Evolutionary conservation across 2,329 filamentous ascomycete species (phyloP), one percentile per base, ranked within the genome.

Genomic region (Zasmidium angulare): DNA sequence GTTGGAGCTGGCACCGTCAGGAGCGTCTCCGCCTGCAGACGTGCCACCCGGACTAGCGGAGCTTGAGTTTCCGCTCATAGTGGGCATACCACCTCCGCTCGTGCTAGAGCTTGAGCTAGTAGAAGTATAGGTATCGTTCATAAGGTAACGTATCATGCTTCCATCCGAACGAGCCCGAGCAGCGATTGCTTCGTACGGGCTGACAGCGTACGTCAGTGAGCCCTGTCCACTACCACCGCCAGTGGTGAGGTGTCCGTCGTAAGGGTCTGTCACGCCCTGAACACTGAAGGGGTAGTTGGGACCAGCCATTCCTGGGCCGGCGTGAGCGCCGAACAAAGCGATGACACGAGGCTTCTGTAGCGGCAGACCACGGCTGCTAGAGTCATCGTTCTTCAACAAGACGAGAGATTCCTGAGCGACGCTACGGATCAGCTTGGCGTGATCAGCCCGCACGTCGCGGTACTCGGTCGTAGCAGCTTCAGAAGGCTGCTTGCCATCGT

Each of bases 321-420:
- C 63, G 46, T 65, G 61, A 56, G 59, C 74, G 3, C 75, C 75
- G 52, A 75, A 76, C 12, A 77, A 63, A 43, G 67, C 71, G 14
- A 77, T 60, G 53, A 74, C 74, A 2, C 66, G 69, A 3, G 75
- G 74, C 21, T 79, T 79, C 19, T 80, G 68, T 2, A 86, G 71
- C 0, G 84, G 84, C 1, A 86, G 63, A 19, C 57, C 62, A 49
- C 50, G 47, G 11, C 53, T 55, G 0, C 78, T 76, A 2, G 84
- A 77, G 55, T 84, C 81, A 22, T 81, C 81, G 59, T 89, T 85
- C 74, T 93, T 93, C 21, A 86, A 72, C 43, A 86, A 67, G 0
- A 84, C 84, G 4, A 61, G 47, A 1, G 58, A 59, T 22, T 65
- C 53, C n/a, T 46, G 17, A 3, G 46, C 55, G 20, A 63, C 43